Evolutionary conservation across 495 filamentous ascomycete species (phyloP), one percentile per base, ranked within the genome.

Genomic region (Oidiodendron maius): DNA sequence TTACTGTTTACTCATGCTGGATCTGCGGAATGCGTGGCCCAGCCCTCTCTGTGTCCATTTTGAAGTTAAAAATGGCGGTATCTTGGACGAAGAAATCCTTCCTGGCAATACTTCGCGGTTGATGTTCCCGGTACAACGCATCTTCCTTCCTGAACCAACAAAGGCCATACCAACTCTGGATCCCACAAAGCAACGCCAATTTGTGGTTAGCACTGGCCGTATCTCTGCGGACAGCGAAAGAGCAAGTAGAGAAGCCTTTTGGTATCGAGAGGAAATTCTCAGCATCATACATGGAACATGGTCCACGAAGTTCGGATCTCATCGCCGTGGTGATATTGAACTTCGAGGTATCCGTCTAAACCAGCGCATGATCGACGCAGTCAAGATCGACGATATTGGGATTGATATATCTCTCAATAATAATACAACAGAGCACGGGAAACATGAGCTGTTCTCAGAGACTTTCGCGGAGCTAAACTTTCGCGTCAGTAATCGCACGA

Each of bases 11-110:
- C 67, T 95, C 13, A 58, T 94, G 4, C 65, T 97, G 15, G 91
- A 97, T 61, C 72, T 96, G 24, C 81, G 87, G 35, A 97, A 97
- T 57, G 78, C 82, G 18, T 96, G 89, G 89, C 86, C 89, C 12
- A 83, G 76, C 50, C 79, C 83, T 3, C 74, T 96, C 48, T 66
- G 79, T 22, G 76, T 91, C 16, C 72, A 63, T 21, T 61, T 84
- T 25, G 57, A 70, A 17, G 52, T 71, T 18, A 36, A 39, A 12
- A 26, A 55, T 41, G 46, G 37, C 5, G 21, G 18, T 15, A 35
- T 34, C 13, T 54, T 61, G 12, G 46, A 58, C 1, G 73, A 77
- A 51, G 80, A 84, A 25, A 75, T 82, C 32, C 67, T 95, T 11
- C 89, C 91, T 0, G 89, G 89, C 8, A 86, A 89, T 59, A 83